Percentiles rank a stretch among this genome's conserved stretches.
Conservation (phyloP, 441 rosid species). For the Bocquillonia castaneifolia region DNA sequence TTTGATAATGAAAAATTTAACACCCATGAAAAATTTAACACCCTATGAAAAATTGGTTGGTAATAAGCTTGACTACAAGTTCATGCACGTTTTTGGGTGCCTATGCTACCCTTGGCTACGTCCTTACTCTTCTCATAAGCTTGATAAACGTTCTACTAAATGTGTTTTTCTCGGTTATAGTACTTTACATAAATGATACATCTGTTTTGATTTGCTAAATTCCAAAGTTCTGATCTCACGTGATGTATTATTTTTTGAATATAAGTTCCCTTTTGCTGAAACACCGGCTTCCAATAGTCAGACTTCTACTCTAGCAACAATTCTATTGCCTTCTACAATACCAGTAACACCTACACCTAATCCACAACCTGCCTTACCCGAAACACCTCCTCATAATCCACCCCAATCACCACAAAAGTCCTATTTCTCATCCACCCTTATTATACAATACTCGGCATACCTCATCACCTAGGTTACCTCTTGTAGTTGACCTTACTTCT, state of each 20-base stretch:
- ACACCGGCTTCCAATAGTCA: neutral
- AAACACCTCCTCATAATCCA: no score
- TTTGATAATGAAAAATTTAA: no score
- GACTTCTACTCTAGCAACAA: no score
- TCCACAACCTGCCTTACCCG: no score
- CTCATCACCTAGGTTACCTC: no score
- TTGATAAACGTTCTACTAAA: neutral
- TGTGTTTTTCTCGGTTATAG: conserved; percentile 1
- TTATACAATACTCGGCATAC: no score
- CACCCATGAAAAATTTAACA: no score
- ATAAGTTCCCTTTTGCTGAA: neutral
- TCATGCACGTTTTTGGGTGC: neutral
- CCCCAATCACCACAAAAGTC: no score
- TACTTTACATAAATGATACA: neutral
- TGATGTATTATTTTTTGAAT: neutral
- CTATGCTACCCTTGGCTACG: neutral
- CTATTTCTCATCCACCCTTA: no score
- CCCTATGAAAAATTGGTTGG: neutral
- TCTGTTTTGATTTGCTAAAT: neutral
- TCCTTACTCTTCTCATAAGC: neutral
- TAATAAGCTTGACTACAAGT: neutral
- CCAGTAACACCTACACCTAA: no score
- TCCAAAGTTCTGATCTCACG: neutral
- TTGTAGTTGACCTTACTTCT: no score
- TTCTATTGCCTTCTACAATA: no score